Evolutionary conservation across 1,284 basidiomycete species (phyloP).

Genomic region (Phaffia rhodozyma): DNA sequence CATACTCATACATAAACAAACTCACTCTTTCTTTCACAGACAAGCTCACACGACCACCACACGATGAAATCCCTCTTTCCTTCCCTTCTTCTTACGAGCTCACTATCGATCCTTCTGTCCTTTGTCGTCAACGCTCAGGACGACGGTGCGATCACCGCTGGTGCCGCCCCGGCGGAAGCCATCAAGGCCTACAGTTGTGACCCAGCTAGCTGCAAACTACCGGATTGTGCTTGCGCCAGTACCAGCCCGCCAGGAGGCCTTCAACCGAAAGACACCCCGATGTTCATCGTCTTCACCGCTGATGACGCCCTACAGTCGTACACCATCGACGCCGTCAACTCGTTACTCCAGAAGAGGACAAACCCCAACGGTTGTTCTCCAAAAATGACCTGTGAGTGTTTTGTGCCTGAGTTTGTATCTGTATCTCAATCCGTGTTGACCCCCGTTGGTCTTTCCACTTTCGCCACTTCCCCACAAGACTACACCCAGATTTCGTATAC

Average conservation of each 20-base stretch:
- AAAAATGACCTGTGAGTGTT: conserved; percentile 45
- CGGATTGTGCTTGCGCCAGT: conserved; percentile 51
- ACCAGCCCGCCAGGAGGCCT: conserved; percentile 26
- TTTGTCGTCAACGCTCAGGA: conserved; percentile 40
- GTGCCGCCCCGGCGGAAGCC: conserved; percentile 40
- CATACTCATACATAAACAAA: too few species aligned
- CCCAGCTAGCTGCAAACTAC: conserved; percentile 50
- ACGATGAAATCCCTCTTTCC: too few species aligned
- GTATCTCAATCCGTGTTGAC: neutral
- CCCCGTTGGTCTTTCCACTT: neutral
- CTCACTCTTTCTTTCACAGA: too few species aligned
- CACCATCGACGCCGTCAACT: conserved; percentile 53
- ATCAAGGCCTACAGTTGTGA: conserved; percentile 61
- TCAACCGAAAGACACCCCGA: conserved; percentile 43
- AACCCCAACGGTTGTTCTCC: conserved; percentile 71
- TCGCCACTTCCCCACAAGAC: conserved; percentile 26
- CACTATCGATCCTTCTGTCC: too few species aligned
- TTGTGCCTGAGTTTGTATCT: neutral
- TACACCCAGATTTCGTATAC: conserved; percentile 39
- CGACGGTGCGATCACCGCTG: conserved; percentile 32
- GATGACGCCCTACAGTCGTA: conserved; percentile 56
- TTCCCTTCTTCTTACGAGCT: too few species aligned
- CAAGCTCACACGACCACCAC: too few species aligned
- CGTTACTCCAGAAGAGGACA: conserved; percentile 55
- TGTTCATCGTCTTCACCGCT: conserved; percentile 59